Evolutionary conservation across 495 filamentous ascomycete genomes (phyloP).

Genomic region (Hapsidospora chrysogenum): DNA sequence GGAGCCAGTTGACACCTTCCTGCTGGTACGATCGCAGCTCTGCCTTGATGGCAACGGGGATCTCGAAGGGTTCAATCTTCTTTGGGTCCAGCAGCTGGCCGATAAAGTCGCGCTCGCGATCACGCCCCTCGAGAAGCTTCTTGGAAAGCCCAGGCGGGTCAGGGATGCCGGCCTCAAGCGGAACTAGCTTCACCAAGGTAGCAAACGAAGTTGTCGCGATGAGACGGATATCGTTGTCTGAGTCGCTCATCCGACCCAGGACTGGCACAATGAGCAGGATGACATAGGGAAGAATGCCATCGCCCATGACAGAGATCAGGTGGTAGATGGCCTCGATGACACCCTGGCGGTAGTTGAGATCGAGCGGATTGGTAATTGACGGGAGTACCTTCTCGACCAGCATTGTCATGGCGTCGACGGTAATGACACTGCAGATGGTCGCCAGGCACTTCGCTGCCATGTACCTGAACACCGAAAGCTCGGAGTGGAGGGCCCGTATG

Average conservation of each 20-base stretch:
- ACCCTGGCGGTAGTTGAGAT: slow-evolving; percentile 77
- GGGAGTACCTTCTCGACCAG: slow-evolving; percentile 86
- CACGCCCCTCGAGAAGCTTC: slow-evolving; percentile 73
- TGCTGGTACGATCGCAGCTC: slow-evolving; percentile 93
- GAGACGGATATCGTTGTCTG: slow-evolving; percentile 84
- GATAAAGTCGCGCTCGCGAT: slow-evolving; percentile 90
- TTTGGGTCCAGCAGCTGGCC: slow-evolving; percentile 87
- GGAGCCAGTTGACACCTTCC: slow-evolving; percentile 96
- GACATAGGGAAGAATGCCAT: slow-evolving; percentile 87
- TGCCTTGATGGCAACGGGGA: slow-evolving; percentile 93
- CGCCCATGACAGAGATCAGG: slow-evolving; percentile 95
- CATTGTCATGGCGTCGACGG: slow-evolving; percentile 86
- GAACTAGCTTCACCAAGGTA: slow-evolving; percentile 93
- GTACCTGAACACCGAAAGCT: slow-evolving; percentile 82
- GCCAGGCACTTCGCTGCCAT: slow-evolving; percentile 95
- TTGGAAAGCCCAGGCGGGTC: slow-evolving; percentile 87
- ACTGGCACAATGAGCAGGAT: slow-evolving; percentile 99
- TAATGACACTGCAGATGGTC: slow-evolving; percentile 91
- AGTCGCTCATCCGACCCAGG: slow-evolving; percentile 96
- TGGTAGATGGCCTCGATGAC: slow-evolving; percentile 90
- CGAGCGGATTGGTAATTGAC: slow-evolving; percentile 70
- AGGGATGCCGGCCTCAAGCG: slow-evolving; percentile 93
- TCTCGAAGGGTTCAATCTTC: slow-evolving; percentile 84
- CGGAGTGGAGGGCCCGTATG: slow-evolving; percentile 68
- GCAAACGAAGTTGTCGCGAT: slow-evolving; percentile 95